Base-by-base conservation (phyloP, 1,139 yeast species). In the Yamadazyma sp. region DNA sequence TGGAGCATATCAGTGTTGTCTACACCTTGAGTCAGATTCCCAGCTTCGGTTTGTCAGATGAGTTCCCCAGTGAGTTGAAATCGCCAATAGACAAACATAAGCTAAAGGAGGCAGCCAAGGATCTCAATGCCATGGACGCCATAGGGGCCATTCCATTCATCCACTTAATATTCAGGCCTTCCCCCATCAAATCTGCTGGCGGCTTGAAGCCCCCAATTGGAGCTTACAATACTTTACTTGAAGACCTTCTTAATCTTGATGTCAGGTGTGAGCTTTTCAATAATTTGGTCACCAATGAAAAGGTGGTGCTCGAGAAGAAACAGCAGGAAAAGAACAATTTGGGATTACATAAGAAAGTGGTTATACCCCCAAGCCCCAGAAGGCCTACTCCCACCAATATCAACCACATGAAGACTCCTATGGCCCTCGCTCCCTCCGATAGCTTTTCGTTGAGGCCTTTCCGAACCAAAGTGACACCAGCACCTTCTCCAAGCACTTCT, bases 191-290 rank as follows among this genome's bases (percentile, higher is more conserved):
- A 40, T 50, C 59, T 29, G 52, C 69, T 1, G 35, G 56, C 2
- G 78, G 78, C 0, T 69, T 69, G 44, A 69, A 68, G 40, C 78
- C 78, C 8, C 74, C 75, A 0, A 34, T 66, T 22, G 51, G 46
- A 0, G 44, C 45, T 9, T 72, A 72, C 46, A 51, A 52, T 24
- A 26, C 17, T 4, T 42, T 72, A n/a, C 53, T 67, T 2, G 15
- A 38, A 2, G 69, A 66, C 41, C 57, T 72, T 37, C 53, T 72
- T 12, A 45, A 52, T 34, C 41, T 58, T 16, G 54, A 57, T 5
- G 45, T 58, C 2, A 53, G 75, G 26, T 40, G 44, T 12, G 52
- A 53, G 24, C 50, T 72, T 18, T 52, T 64, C 29, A 46, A 50
- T 20, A 50, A 45, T 5, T 55, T 72, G 32, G 55, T 68, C n/a